Percentiles rank a stretch among this genome's conserved stretches.
Conservation (phyloP, 2,329 filamentous ascomycete genomes). For the Talaromyces sp. region DNA sequence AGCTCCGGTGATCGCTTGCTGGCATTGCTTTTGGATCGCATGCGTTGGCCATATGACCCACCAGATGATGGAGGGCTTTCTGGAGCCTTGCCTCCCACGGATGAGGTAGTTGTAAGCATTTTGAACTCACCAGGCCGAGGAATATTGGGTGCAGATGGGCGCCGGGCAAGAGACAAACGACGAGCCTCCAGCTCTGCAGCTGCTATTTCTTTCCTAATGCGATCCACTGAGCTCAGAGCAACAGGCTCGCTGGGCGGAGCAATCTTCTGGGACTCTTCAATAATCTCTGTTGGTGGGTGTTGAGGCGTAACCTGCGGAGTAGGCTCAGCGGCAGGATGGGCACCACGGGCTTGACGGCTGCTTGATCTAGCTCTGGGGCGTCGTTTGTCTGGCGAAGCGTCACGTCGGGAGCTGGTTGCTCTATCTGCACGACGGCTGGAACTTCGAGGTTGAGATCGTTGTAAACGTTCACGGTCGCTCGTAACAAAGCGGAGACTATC, state of each 20-base stretch:
- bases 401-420: slow-evolving; percentile 34
- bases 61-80: slow-evolving; percentile 40
- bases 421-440: slow-evolving; percentile 45
- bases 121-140: slow-evolving; percentile 61
- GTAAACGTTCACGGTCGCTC: slow-evolving; percentile 40
- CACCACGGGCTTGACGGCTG: slow-evolving; percentile 23
- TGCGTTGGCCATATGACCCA: slow-evolving; percentile 25
- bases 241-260: slow-evolving; percentile 16
- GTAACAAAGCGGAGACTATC: slow-evolving; percentile 47
- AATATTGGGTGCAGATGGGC: slow-evolving; percentile 74
- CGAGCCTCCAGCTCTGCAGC: slow-evolving; percentile 85
- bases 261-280: slow-evolving; percentile 20
- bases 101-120: slow-evolving; percentile 34
- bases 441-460: slow-evolving; percentile 47
- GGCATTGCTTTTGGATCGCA: slow-evolving; percentile 27
- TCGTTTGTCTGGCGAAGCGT: slow-evolving; percentile 43
- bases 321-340: slow-evolving; percentile 7
- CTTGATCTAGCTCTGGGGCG: slow-evolving; percentile 28
- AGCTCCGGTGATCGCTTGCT: slow-evolving; percentile 35
- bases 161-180: slow-evolving; percentile 73
- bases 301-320: slow-evolving; percentile 1
- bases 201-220: slow-evolving; percentile 67
- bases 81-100: slow-evolving; percentile 26
- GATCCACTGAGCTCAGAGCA: slow-evolving; percentile 50
- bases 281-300: slow-evolving; percentile 2